Percentiles rank a stretch among this genome's conserved stretches.
Evolutionary conservation across 768 basidiomycete genomes (phyloP).

Genomic region (Auricularia sp.): DNA sequence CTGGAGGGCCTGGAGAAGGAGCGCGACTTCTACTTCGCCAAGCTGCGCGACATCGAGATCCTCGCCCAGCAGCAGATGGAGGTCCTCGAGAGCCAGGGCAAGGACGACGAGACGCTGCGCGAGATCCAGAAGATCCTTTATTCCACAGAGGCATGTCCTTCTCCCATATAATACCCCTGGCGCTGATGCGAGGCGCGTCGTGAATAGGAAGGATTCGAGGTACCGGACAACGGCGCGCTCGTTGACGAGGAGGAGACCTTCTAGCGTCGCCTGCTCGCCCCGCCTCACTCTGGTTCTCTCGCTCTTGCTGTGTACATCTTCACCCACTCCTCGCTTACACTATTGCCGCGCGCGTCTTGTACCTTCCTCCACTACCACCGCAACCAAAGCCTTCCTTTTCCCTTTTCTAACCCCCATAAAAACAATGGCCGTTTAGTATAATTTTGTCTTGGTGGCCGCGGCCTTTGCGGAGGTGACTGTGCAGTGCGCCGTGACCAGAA

Average conservation of each 20-base stretch:
- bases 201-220: conserved; percentile 82
- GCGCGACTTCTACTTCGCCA: conserved; percentile 96
- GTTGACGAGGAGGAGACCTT: conserved; percentile 74
- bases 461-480: too few species aligned
- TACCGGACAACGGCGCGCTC: conserved; percentile 47
- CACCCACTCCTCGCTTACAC: too few species aligned
- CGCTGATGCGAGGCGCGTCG: conserved; percentile 1
- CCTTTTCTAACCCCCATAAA: not conserved
- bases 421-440: too few species aligned
- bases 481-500: too few species aligned
- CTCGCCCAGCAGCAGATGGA: conserved; percentile 76
- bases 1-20: conserved; percentile 94
- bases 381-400: not conserved
- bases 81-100: conserved; percentile 41
- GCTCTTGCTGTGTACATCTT: not conserved
- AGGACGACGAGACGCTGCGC: conserved; percentile 50
- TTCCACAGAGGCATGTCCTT: conserved; percentile 70
- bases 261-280: conserved; percentile 2
- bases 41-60: conserved; percentile 96
- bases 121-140: conserved; percentile 91
- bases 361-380: not conserved
- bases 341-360: not conserved
- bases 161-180: conserved; percentile 1
- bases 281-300: not conserved
- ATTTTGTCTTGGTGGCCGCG: too few species aligned